Conservation (phyloP, 306 rosid species). For the Cercis canadensis region DNA sequence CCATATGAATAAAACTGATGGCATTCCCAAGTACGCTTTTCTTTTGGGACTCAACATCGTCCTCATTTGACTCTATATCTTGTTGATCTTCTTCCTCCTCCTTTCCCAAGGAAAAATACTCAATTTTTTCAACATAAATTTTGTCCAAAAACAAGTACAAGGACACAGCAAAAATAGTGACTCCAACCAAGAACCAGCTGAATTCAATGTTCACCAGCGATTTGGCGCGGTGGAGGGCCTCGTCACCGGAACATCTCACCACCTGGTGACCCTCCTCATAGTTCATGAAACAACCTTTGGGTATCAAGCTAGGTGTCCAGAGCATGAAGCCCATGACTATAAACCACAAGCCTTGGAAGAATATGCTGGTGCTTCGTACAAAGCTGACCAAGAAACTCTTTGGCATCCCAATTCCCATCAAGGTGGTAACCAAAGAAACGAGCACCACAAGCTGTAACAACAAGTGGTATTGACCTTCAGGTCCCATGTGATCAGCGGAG, state of each 20-base stretch:
- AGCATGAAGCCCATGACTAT: constrained; percentile 72
- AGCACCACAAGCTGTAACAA: constrained; percentile 59
- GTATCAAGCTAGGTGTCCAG: constrained; percentile 57
- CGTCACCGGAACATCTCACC: constrained; percentile 55
- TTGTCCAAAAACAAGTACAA: constrained; percentile 54
- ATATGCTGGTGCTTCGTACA: constrained; percentile 61
- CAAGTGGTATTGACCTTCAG: constrained; percentile 82
- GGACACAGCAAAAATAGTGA: constrained; percentile 51
- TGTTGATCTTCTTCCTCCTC: constrained; percentile 44
- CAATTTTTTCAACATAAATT: constrained; percentile 44
- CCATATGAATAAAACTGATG: too few relatives aligned
- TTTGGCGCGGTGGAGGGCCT: constrained; percentile 64
- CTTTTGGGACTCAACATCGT: constrained; percentile 36
- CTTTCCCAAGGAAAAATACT: constrained; percentile 55
- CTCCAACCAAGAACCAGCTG: constrained; percentile 64
- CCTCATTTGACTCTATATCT: not conserved
- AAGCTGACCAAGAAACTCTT: constrained; percentile 69
- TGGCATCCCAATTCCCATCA: constrained; percentile 62
- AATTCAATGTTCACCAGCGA: constrained; percentile 69
- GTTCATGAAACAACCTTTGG: constrained; percentile 70
- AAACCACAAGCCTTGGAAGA: constrained; percentile 80
- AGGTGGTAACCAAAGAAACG: constrained; percentile 55
- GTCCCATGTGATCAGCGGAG: constrained; percentile 75
- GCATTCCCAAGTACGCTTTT: too few relatives aligned
- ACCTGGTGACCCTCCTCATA: constrained; percentile 52